phyloP scores from a whole-genome alignment of 768 basidiomycete genomes.

The Suillus decipiens region DNA sequence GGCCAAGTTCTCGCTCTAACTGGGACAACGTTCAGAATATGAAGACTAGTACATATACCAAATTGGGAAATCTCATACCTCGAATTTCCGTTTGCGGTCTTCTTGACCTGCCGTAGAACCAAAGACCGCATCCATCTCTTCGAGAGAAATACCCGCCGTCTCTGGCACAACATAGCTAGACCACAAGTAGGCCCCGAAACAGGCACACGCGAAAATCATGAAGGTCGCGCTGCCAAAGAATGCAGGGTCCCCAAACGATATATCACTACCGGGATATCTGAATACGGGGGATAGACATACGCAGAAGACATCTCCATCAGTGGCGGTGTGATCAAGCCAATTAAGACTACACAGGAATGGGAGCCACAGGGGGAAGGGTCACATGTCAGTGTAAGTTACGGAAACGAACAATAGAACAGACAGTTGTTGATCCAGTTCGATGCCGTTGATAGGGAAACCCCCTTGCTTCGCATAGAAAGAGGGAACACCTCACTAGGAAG shows the following conservation, averaged over 20 bases:
- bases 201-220: slow-evolving; percentile 62
- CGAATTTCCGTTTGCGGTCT: slow-evolving; percentile 48
- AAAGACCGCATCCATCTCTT: slow-evolving; percentile 76
- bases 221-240: slow-evolving; percentile 58
- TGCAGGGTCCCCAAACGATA: neutral
- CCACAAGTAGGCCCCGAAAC: slow-evolving; percentile 71
- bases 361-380: neutral
- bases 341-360: slow-evolving; percentile 51
- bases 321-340: slow-evolving; percentile 72
- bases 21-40: slow-evolving; percentile 23
- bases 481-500: slow-evolving; percentile 85
- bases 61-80: slow-evolving; percentile 42
- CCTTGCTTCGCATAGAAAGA: slow-evolving; percentile 74
- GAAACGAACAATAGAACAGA: slow-evolving; percentile 28
- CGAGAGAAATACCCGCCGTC: slow-evolving; percentile 73
- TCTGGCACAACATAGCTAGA: slow-evolving; percentile 69
- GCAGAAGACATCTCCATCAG: slow-evolving; percentile 61
- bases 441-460: slow-evolving; percentile 80
- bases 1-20: slow-evolving; percentile 60
- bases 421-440: slow-evolving; percentile 90
- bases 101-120: slow-evolving; percentile 56
- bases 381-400: neutral
- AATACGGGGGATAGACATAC: slow-evolving; percentile 34
- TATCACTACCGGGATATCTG: slow-evolving; percentile 6
- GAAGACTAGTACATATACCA: neutral